Base-by-base conservation (phyloP, 2,329 filamentous ascomycete species). In the Aureobasidium uvarum region DNA sequence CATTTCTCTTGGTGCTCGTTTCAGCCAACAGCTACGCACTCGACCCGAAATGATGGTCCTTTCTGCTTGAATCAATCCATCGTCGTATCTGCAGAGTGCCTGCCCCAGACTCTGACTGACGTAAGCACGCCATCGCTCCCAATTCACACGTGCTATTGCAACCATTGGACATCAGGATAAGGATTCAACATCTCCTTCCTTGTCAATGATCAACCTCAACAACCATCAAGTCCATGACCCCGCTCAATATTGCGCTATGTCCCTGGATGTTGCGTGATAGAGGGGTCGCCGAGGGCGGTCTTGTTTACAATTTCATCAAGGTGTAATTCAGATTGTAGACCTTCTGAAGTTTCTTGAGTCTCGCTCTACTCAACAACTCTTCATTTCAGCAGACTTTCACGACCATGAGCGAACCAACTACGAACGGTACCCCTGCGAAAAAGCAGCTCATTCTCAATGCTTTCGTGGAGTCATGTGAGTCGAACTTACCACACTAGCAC, bases 401-500 rank as follows among this genome's bases (percentile, higher is more conserved):
- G 5, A 38, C 31, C 18, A 62, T 62, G 58, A 33, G 16, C 39
- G 31, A 62, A 41, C 1, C 45, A 41, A n/a, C 10, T 18, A 25
- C 43, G 5, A 62, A 62, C 8, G 58, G 58, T n/a, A 28, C n/a
- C 5, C 5, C 31, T 16, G 41, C 48, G 23, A 78, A 78, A 68
- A 77, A 76, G 69, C 68, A 72, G 39, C 67, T 78, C 58, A 76
- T 79, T 36, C 73, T 80, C 48, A 79, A 80, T 70, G 77, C 77
- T 36, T 80, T 79, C 60, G 77, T 79, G 14, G 77, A 79, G 64
- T 77, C 75, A 70, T 79, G 77, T 71, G 64, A 38, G 67, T 52
- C 39, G 71, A 50, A 66, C 45, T 7, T 62, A 41, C 16, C 63
- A 18, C 18, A 13, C 20, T 1, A 54, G 25, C 18, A 25, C n/a